Evolutionary conservation across 148 eudicot genomes (phyloP).

Genomic region (Agrostemma githago): DNA sequence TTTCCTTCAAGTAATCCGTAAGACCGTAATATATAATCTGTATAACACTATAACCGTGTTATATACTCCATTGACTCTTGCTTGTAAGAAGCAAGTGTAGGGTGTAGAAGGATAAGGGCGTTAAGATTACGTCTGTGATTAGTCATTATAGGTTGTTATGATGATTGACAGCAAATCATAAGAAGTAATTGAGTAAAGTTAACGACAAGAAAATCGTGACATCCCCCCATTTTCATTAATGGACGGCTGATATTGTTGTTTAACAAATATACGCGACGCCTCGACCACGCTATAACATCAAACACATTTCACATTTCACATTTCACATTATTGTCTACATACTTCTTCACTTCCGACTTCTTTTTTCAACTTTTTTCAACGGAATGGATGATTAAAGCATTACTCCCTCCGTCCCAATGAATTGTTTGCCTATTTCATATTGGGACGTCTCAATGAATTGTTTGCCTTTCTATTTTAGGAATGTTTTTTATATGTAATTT

Average conservation of each 20-base stretch:
- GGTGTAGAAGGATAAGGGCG: background rate
- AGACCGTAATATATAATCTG: no score
- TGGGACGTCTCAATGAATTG: no score
- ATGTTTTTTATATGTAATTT: no score
- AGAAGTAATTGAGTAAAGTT: background rate
- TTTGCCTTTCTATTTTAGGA: no score
- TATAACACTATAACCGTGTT: background rate
- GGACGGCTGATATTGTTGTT: background rate
- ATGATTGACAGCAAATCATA: background rate
- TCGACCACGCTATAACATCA: slow-evolving; percentile 19
- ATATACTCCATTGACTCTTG: background rate
- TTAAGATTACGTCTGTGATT: background rate
- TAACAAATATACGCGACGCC: slow-evolving; percentile 19
- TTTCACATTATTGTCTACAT: background rate
- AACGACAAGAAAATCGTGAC: background rate
- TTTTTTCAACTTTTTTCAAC: background rate
- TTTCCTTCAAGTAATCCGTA: no score
- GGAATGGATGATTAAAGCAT: no score
- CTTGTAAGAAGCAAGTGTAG: background rate
- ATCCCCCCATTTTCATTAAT: background rate
- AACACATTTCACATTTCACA: background rate
- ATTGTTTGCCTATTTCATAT: no score
- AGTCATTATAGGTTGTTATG: background rate
- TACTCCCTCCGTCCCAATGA: no score
- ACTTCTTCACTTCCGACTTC: background rate